Percentiles rank a stretch among this genome's conserved stretches.
Conservation (phyloP, 2,329 filamentous ascomycete genomes). For the Cytospora piceae region DNA sequence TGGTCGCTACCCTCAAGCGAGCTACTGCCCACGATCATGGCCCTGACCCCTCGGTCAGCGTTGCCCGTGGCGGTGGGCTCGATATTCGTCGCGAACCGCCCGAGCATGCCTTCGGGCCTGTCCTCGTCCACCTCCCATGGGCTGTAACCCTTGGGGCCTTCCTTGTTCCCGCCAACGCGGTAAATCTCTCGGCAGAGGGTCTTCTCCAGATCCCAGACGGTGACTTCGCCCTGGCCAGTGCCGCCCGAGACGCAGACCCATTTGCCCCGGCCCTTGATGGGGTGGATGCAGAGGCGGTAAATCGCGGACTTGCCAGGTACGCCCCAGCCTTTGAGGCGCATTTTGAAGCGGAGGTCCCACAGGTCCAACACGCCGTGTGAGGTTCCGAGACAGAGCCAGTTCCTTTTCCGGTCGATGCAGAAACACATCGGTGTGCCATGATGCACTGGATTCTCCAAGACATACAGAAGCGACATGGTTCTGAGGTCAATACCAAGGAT, state of each 20-base stretch:
- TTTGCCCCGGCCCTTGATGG: slow-evolving; percentile 74
- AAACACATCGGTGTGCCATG: slow-evolving; percentile 93
- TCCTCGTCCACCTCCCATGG: slow-evolving; percentile 92
- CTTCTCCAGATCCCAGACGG: slow-evolving; percentile 95
- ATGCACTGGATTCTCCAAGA: slow-evolving; percentile 83
- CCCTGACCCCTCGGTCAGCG: slow-evolving; percentile 70
- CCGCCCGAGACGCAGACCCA: slow-evolving; percentile 91
- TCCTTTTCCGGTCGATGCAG: slow-evolving; percentile 80
- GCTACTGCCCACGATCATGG: slow-evolving; percentile 74
- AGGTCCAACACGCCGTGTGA: slow-evolving; percentile 90
- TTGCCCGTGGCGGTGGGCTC: slow-evolving; percentile 61
- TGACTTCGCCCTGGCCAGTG: slow-evolving; percentile 84
- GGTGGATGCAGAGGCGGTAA: slow-evolving; percentile 78
- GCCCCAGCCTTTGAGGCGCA: slow-evolving; percentile 87
- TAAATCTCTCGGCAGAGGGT: slow-evolving; percentile 87
- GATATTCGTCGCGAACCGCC: slow-evolving; percentile 77
- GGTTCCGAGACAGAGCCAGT: slow-evolving; percentile 91
- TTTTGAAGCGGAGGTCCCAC: slow-evolving; percentile 95
- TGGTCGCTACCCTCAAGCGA: slow-evolving; percentile 63
- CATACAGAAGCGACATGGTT: slow-evolving; percentile 81
- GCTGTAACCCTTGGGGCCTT: slow-evolving; percentile 70
- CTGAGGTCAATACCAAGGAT: slow-evolving; percentile 85
- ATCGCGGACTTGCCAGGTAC: slow-evolving; percentile 80
- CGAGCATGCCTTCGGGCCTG: slow-evolving; percentile 82
- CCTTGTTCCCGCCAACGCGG: slow-evolving; percentile 66